Conservation (phyloP, 2,329 filamentous ascomycete genomes). For the Cryphonectria radicalis region DNA sequence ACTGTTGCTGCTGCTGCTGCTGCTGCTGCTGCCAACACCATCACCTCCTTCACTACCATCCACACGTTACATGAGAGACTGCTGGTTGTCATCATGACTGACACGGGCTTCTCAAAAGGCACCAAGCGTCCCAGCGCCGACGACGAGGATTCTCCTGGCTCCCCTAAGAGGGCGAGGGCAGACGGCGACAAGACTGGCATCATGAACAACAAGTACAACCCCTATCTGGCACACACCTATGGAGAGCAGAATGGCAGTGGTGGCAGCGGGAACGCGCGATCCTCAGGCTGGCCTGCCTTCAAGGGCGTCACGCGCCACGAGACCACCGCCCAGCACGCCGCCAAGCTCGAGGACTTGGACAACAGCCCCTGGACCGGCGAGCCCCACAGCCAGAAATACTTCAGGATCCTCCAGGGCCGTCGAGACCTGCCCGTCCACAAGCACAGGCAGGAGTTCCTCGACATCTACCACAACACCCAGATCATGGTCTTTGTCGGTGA, state of each 20-base stretch:
- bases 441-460: constrained; percentile 91
- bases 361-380: constrained; percentile 84
- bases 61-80: neutral
- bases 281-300: constrained; percentile 52
- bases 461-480: constrained; percentile 90
- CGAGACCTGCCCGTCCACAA: constrained; percentile 89
- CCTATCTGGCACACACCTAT: constrained; percentile 91
- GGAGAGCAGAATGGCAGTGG: constrained; percentile 45
- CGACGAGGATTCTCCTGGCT: constrained; percentile 43
- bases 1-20: neutral
- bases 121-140: constrained; percentile 52
- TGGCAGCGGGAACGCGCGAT: constrained; percentile 33
- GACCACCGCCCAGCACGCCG: constrained; percentile 78
- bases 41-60: neutral
- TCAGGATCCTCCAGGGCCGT: constrained; percentile 82
- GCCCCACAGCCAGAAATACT: constrained; percentile 81
- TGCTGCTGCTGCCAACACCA: neutral
- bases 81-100: constrained; percentile 42
- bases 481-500: constrained; percentile 99
- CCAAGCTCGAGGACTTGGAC: constrained; percentile 76
- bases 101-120: constrained; percentile 37
- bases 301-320: constrained; percentile 74
- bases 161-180: constrained; percentile 37
- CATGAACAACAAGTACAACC: constrained; percentile 59
- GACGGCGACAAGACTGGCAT: constrained; percentile 24